Evolutionary conservation across 208 protist species (phyloP), one percentile per base, ranked within the genome.

Genomic region (Strigomonas galati): DNA sequence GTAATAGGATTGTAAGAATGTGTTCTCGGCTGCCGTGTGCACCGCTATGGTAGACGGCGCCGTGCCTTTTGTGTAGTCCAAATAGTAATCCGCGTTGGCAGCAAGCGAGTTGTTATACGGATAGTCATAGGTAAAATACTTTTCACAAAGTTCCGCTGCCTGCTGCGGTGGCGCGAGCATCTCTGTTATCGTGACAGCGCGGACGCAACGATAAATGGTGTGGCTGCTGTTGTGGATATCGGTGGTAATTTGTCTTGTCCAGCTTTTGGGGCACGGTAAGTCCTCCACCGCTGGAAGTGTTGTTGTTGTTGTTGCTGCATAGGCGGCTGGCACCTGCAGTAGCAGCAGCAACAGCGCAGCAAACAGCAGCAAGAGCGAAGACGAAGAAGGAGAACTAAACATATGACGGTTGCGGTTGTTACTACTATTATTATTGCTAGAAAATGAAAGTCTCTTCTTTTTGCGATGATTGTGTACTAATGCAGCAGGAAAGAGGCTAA

Each of bases 81-180:
- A 15, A 17, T 5, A 19, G 15, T 46, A 46, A 1, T 5, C 9
- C 12, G 40, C 40, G 40, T 46, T 5, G 12, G 2, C 40, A 1
- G 40, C 9, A 2, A 46, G 9, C 5, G 40, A 5, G 40, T 5
- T 15, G 40, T 17, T 46, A 2, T 46, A 6, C 26, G 2, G 21
- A 7, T 21, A 57, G 19, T 53, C 14, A 40, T 43, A 56, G 15
- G 49, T 65, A 19, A 30, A 53, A 26, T 56, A 46, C 31, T 30
- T 2, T 4, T 30, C 65, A 44, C 74, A 80, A 10, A 63, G 53
- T 3, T 52, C 56, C 2, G 12, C 43, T 10, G 61, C 58, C 26
- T 70, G 46, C 9, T 55, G 24, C 7, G 74, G 69, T 4, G 69
- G 56, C 17, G 69, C 69, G 15, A 65, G 37, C 9, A n/a, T 19